Evolutionary conservation across 1,139 yeast species (phyloP), one percentile per base, ranked within the genome.

Genomic region (Geotrichum histeridarum): DNA sequence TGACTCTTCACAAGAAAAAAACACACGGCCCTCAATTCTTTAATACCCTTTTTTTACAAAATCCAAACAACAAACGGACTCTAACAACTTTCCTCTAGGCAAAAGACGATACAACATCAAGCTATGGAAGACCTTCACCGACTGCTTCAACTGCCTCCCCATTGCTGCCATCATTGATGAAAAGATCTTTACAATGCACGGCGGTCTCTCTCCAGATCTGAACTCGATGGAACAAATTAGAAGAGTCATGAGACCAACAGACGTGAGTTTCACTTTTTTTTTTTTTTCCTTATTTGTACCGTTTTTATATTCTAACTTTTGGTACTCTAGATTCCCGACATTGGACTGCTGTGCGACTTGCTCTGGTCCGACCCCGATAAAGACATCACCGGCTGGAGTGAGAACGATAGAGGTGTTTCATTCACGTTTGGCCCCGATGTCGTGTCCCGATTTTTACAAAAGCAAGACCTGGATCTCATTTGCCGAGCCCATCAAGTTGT

Each of bases 401-500:
- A 93, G 74, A 93, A 93, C 71, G 98, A 93, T 73, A 85, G 98
- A 73, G 98, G 98, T 67, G 97, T 93, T 55, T 89, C 96, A 11
- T 93, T 89, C 72, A 90, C 97, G 17, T 93, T 93, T 75, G 98
- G 98, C 14, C 97, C 97, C 12, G 97, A 90, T 70, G 97, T 90
- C 54, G 97, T 91, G 55, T 86, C 95, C 58, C 79, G 97, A 71
- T 91, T 91, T 70, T 76, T 91, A 70, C 96, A 90, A 70, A 91
- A 89, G 68, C 97, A 90, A 72, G 98, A 90, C 70, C 86, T 93
- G 91, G 98, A 93, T 72, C 81, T 93, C 67, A 89, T 93, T 67
- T 91, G 98, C 76, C 82, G 99, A 70, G 98, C 98, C 48, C 99
- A 93, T 77, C 97, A 91, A 76, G 98, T 93, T 59, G 98, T 93